Evolutionary conservation across 164 flowering plant genomes (phyloP), one percentile per base, ranked within the genome.

Genomic region (Platanus orientalis): DNA sequence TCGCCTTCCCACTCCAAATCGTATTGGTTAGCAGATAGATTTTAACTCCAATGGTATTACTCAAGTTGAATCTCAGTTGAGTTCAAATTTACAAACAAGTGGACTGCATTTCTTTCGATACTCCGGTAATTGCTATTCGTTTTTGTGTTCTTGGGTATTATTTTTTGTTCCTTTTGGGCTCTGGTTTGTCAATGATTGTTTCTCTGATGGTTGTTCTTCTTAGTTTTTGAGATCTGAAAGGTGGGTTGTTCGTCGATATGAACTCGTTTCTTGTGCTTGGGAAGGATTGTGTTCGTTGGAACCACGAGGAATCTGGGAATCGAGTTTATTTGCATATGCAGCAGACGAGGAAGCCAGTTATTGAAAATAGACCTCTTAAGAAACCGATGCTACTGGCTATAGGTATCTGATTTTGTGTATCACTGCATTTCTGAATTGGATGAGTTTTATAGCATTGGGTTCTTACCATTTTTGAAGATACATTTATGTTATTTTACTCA

Each of bases 81-180:
- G 93, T 94, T 70, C 88, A 96, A 69, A 91, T 94, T 73, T 91
- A 82, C 87, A 94, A 94, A 72, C 90, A 89, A 3, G 99, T 91
- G 75, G 91, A 97, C 78, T 91, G 97, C 79, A 60, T 91, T 62
- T 82, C 96, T 14, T 94, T 89, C 70, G 96, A 86, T 29, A 79
- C 96, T 61, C 96, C 96, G 81, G 99, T 94, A 80, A 16, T 6
- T 36, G 11, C n/a, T 17, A 21, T 23, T 11, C 34, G 14, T n/a
- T 56, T 34, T 20, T 26, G 36, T 2, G 19, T 52, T 5, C 40
- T 47, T 36, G 3, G 10, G 51, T 49, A 5, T 16, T 45, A 34
- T 36, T 24, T 36, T 10, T 20, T 28, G 27, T 20, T 36, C 36
- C 1, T 65, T 7, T 57, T 36, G 12, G 20, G 7, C 12, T 6